Conservation (phyloP, 2,329 filamentous ascomycete species). For the Xylariaceae sp. region DNA sequence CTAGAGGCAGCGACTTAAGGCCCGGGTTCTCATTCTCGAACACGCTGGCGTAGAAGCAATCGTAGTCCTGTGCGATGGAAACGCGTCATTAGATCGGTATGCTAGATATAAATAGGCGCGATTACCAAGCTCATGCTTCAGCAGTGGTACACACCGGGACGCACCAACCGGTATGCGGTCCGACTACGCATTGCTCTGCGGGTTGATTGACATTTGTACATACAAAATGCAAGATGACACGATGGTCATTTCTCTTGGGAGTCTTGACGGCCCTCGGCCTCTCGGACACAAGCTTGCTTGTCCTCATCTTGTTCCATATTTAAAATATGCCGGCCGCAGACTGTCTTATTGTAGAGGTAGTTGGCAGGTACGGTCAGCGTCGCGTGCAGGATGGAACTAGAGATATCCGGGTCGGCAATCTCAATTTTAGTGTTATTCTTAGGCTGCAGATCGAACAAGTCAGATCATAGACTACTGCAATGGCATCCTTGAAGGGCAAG, state of each 20-base stretch:
- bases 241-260: slow-evolving; percentile 51
- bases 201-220: slow-evolving; percentile 22
- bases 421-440: too few species aligned
- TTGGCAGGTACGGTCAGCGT: too few species aligned
- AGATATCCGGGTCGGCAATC: too few species aligned
- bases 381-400: too few species aligned
- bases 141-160: too few species aligned
- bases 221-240: slow-evolving; percentile 80
- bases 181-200: not conserved
- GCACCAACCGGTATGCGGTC: not conserved
- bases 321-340: too few species aligned
- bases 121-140: not conserved
- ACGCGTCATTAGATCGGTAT: too few species aligned
- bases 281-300: slow-evolving; percentile 16
- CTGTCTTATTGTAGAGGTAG: too few species aligned
- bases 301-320: slow-evolving; percentile 26
- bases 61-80: slow-evolving; percentile 56
- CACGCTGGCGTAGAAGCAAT: slow-evolving; percentile 93
- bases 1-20: slow-evolving; percentile 69
- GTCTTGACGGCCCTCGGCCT: slow-evolving; percentile 15
- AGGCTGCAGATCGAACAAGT: too few species aligned
- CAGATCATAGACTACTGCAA: too few species aligned
- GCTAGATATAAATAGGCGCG: not conserved
- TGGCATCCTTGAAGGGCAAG: too few species aligned
- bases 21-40: slow-evolving; percentile 76